Base-by-base conservation (phyloP, 441 rosid genomes). In the Aquilaria agallochum region DNA sequence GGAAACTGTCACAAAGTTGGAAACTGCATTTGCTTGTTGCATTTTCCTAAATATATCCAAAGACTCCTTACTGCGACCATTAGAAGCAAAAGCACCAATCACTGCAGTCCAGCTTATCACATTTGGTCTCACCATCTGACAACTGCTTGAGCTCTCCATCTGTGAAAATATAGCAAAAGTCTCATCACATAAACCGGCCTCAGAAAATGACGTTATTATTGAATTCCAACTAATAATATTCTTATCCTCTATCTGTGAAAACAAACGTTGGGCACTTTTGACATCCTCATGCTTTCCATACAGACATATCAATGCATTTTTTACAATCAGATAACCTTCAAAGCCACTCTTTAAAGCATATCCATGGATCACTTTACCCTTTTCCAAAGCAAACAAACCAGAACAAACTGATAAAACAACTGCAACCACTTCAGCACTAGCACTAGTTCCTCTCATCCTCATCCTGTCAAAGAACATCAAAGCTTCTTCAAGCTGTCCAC, bases 1-100 rank as follows among this genome's bases (percentile, higher is more conserved):
- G 11, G 95, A 79, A 80, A 89, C 89, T 8, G 95, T 87, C 87
- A 86, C 32, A 81, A 92, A 34, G 87, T 93, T 0, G 98, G 93
- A 49, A 68, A 55, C 27, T 40, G 78, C 76, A 58, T 74, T 74
- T n/a, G 94, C 75, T 53, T 65, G 62, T 51, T 81, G 90, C 97
- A 91, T 87, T 53, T 62, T 75, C 54, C 86, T 78, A 70, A 89
- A 91, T 68, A 80, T 76, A 59, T 47, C 51, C 42, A 72, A 6
- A 14, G 73, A 42, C 31, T 53, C 15, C 12, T 47, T 66, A 51
- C 73, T 67, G 74, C 74, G 63, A 30, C 69, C 60, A 46, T 66
- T 72, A 58, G 69, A 78, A 36, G 72, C n/a, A 44, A 14, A 20
- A 48, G 74, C 72, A 58, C 72, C 82, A 20, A 59, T 48, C 52